Conservation (phyloP, 2,329 filamentous ascomycete genomes). For the Chaetomium sp. region DNA sequence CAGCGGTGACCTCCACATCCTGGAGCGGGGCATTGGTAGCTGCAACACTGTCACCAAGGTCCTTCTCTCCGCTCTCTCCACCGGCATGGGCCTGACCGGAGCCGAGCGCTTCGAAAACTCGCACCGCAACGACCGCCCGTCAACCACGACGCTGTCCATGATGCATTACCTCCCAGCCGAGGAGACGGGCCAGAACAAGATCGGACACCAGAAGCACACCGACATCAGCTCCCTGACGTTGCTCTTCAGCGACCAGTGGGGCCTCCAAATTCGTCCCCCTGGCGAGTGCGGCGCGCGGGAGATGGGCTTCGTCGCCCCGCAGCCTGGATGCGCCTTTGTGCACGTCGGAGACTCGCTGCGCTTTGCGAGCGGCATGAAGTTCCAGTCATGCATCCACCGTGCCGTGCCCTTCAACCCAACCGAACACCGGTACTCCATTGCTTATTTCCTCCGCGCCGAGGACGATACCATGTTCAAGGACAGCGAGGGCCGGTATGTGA, state of each 20-base stretch:
- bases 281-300: constrained; percentile 40
- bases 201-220: constrained; percentile 60
- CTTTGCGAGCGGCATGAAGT: constrained; percentile 55
- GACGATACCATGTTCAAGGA: constrained; percentile 59
- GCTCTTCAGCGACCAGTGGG: constrained; percentile 59
- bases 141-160: constrained; percentile 55
- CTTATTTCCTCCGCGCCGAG: constrained; percentile 61
- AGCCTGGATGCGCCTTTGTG: constrained; percentile 54
- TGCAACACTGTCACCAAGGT: constrained; percentile 55
- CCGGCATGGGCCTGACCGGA: constrained; percentile 49
- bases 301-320: constrained; percentile 58
- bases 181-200: constrained; percentile 43
- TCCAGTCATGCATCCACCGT: constrained; percentile 60
- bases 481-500: constrained; percentile 55
- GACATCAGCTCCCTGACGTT: constrained; percentile 59
- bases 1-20: constrained; percentile 49
- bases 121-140: constrained; percentile 54
- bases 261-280: constrained; percentile 58
- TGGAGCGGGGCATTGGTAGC: constrained; percentile 53
- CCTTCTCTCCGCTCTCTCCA: constrained; percentile 54
- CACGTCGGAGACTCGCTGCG: constrained; percentile 62
- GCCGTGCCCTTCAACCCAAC: constrained; percentile 55
- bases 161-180: constrained; percentile 56
- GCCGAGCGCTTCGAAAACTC: constrained; percentile 52
- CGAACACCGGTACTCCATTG: constrained; percentile 61